phyloP scores from a whole-genome alignment of 139 green algal genomes.

The Chlorella ohadii region DNA sequence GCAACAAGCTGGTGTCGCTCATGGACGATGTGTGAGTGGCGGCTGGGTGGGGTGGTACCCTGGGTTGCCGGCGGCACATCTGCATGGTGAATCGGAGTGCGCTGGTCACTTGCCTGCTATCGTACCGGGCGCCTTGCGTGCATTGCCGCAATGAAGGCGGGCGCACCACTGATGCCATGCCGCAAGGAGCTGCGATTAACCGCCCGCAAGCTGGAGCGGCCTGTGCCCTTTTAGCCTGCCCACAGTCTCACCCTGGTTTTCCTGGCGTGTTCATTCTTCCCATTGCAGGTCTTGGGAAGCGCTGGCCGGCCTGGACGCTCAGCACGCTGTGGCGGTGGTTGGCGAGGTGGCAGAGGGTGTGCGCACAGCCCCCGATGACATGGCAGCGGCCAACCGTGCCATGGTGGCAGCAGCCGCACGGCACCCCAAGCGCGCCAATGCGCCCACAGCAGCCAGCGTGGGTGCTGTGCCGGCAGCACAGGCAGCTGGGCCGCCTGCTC shows the following conservation, averaged over 20 bases:
- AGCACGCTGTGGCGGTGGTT: slow-evolving; percentile 16
- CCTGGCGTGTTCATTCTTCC: no score
- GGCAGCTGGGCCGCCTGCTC: neutral
- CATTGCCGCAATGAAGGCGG: no score
- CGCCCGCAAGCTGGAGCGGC: no score
- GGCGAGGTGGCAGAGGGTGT: slow-evolving; percentile 34
- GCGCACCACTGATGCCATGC: no score
- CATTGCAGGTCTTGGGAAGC: slow-evolving; percentile 33
- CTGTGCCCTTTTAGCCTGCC: no score
- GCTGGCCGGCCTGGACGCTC: slow-evolving; percentile 36
- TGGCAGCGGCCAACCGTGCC: slow-evolving; percentile 30
- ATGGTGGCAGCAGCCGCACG: slow-evolving; percentile 1
- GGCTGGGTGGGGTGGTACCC: neutral
- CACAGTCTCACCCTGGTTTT: no score
- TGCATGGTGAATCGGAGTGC: no score
- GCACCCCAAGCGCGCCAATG: slow-evolving; percentile 30
- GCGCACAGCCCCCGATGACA: slow-evolving; percentile 26
- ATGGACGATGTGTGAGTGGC: slow-evolving; percentile 60
- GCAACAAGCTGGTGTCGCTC: slow-evolving; percentile 64
- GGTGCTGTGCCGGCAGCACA: neutral
- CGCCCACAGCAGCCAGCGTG: slow-evolving; percentile 14
- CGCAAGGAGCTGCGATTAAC: no score
- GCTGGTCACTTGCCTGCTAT: no score
- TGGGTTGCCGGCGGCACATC: no score
- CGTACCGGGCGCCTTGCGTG: no score